Conservation (phyloP, 176 grass and related monocot genomes). For the Leersia perrieri region DNA sequence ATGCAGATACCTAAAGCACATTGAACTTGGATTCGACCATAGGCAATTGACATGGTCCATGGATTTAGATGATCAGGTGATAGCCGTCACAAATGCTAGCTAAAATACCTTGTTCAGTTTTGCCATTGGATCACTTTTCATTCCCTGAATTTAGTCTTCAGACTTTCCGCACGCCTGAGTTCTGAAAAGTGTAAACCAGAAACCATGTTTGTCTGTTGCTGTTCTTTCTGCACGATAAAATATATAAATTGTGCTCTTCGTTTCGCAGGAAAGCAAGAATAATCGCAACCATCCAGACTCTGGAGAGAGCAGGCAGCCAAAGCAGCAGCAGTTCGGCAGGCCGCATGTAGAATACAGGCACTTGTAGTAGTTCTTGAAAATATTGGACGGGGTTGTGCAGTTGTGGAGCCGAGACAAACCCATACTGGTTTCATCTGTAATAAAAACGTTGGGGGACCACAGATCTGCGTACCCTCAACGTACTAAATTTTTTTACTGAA, state of each 20-base stretch:
- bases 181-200: neutral
- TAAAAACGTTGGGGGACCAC: no score
- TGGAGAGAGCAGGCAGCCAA: no score
- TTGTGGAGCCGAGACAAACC: no score
- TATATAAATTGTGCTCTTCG: constrained; percentile 14
- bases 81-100: neutral
- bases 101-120: neutral
- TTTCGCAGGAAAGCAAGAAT: neutral
- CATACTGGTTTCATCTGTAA: no score
- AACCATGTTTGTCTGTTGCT: neutral
- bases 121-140: neutral
- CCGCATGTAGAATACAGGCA: no score
- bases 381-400: no score
- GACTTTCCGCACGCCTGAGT: constrained; percentile 1
- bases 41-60: neutral
- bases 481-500: no score
- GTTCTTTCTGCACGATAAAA: neutral
- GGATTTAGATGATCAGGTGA: neutral
- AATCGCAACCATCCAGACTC: neutral
- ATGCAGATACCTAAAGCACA: neutral
- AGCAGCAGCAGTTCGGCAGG: no score
- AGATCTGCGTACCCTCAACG: no score
- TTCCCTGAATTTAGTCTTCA: neutral
- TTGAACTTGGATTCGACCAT: neutral
- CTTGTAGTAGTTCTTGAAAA: no score